These are phyloP conservation scores for Parasarocladium wereldwijsianum DNA, from an alignment of 2,329 filamentous ascomycete species.

Conservation along the genomic window DNA sequence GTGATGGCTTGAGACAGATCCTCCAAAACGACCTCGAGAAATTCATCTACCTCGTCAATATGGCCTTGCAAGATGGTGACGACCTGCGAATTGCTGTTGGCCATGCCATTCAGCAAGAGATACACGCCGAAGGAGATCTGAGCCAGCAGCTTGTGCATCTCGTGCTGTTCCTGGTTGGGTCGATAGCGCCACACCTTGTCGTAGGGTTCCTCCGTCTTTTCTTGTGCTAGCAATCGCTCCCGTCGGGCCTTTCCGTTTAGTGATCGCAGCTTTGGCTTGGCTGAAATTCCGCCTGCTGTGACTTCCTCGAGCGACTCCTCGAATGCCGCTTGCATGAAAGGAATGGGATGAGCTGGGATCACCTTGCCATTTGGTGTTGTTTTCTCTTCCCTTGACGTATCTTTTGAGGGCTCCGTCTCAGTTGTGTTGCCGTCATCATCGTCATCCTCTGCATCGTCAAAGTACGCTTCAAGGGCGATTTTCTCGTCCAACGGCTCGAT, in stretches of 20 bases:
- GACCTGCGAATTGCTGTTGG: constrained; percentile 79
- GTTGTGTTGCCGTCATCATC: background rate
- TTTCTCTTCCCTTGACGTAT: background rate
- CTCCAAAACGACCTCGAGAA: constrained; percentile 72
- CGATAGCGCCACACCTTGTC: constrained; percentile 64
- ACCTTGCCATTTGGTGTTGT: background rate
- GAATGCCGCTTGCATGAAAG: constrained; percentile 66
- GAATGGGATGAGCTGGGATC: constrained; percentile 48
- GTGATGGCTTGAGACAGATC: constrained; percentile 66
- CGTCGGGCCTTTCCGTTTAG: constrained; percentile 47
- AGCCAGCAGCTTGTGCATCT: constrained; percentile 76
- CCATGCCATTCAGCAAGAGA: constrained; percentile 67
- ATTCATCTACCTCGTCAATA: constrained; percentile 87
- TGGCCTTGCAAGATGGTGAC: constrained; percentile 80
- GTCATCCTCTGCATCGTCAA: background rate
- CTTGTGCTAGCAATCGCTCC: constrained; percentile 52
- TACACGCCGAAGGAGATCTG: constrained; percentile 93
- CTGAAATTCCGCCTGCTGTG: constrained; percentile 27
- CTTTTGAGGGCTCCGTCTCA: background rate
- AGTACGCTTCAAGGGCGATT: too few relatives aligned
- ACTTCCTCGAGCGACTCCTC: constrained; percentile 69
- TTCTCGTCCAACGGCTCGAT: too few relatives aligned
- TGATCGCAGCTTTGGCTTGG: constrained; percentile 37
- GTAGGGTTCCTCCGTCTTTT: constrained; percentile 55
- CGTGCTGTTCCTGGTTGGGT: constrained; percentile 65